A percentile compares a stretch with the other conserved stretches of the same genome.
phyloP scores from a whole-genome alignment of 306 rosid genomes.

The cucumber (Cucumis sativus) region DNA sequence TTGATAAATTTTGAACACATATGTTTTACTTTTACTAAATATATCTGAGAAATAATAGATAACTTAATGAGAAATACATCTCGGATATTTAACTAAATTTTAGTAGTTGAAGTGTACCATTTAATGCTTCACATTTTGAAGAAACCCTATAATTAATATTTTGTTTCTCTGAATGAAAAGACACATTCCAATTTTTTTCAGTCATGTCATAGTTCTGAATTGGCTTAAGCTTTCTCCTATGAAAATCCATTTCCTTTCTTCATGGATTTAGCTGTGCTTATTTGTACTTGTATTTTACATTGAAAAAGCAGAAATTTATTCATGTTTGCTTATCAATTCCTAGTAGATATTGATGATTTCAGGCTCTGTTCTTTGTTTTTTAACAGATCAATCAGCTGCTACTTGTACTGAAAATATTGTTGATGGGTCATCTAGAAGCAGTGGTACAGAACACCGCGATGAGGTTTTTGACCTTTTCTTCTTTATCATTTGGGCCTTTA shows the following conservation, averaged over 20 bases:
- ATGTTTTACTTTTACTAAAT: background rate
- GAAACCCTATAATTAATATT: background rate
- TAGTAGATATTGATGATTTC: background rate
- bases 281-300: background rate
- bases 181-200: background rate
- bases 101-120: background rate
- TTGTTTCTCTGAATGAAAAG: background rate
- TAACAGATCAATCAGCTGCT: conserved; percentile 28
- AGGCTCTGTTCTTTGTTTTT: conserved; percentile 4
- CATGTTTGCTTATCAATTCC: background rate
- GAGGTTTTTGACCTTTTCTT: conserved; percentile 32
- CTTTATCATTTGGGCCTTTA: background rate
- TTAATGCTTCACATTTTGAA: background rate
- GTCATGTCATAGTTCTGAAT: background rate
- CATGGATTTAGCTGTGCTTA: background rate
- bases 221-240: background rate
- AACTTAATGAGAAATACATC: background rate
- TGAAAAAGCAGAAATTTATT: background rate
- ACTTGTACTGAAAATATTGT: conserved; percentile 18
- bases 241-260: background rate
- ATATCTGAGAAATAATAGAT: background rate
- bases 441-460: conserved; percentile 21
- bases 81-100: background rate
- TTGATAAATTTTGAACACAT: background rate
- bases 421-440: conserved; percentile 12